Base-by-base conservation (phyloP, 352 stramenopile genomes). In the Phytophthora sp. region DNA sequence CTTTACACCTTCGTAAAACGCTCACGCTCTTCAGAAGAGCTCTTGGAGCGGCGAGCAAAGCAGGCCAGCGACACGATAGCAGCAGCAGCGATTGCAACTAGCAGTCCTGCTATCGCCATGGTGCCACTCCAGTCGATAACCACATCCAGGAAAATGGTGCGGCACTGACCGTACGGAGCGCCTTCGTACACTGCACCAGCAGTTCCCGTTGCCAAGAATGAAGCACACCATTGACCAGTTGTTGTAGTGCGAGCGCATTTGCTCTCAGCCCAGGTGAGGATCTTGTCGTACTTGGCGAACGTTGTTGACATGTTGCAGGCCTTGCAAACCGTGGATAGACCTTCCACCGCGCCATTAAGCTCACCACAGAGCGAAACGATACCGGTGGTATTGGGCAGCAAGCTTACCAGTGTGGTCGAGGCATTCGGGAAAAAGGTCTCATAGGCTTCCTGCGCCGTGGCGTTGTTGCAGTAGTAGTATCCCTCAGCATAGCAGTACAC, bases 401-500 rank as follows among this genome's bases (percentile, higher is more conserved):
- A 30, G 20, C 66, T 66, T 6, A 74, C 58, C 24, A 80, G 56
- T 8, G 64, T 59, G 6, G 70, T 63, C 4, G 73, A 75, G 6
- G 82, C 74, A 13, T 73, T 75, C 0, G 88, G 82, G 46, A 91
- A 66, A 44, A 95, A 95, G 7, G 84, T 78, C 31, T 75, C 52
- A 50, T 90, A 75, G 7, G 84, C 59, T 30, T 90, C 79, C 30
- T 73, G 56, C 1, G 82, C 74, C n/a, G 74, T 88, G 26, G 85
- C 85, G 33, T 87, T 84, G 69, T 93, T 96, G 69, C 88, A 96
- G 46, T 87, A 89, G 63, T 90, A 93, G 41, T 87, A 88, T 23
- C 85, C 86, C 42, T 94, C 84, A 0, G 84, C 84, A 59, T 91
- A 96, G 73, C 88, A 96, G 63, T 96, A 96, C 46, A 86, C 73